Evolutionary conservation across 352 stramenopile genomes (phyloP).

Genomic region (Lagenidium giganteum): DNA sequence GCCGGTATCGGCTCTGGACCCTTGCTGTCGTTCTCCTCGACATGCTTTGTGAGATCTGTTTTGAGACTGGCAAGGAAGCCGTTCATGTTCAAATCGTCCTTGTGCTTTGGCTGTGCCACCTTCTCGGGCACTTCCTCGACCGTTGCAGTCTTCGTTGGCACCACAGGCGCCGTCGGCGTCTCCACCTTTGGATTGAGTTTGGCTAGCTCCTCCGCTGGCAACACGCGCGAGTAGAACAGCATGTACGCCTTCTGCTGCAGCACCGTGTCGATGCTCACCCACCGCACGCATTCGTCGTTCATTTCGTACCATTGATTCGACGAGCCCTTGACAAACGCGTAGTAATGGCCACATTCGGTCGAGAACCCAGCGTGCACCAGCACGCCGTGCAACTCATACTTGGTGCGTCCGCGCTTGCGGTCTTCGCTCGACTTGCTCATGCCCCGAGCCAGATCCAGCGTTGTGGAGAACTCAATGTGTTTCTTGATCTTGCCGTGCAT

Average conservation of each 20-base stretch:
- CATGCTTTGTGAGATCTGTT: conserved; percentile 16
- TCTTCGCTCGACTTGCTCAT: conserved; percentile 58
- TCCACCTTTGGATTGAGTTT: conserved; percentile 25
- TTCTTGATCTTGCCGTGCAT: conserved; percentile 89
- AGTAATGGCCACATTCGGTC: conserved; percentile 90
- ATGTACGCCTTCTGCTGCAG: conserved; percentile 88
- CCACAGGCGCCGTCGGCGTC: conserved; percentile 6
- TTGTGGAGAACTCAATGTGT: conserved; percentile 67
- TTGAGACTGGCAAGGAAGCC: conserved; percentile 59
- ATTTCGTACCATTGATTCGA: conserved; percentile 91
- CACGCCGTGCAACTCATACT: conserved; percentile 79
- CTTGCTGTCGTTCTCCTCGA: conserved; percentile 1
- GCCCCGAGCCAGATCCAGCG: conserved; percentile 56
- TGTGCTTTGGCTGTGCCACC: neutral
- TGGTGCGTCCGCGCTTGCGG: conserved; percentile 35
- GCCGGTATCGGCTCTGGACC: neutral
- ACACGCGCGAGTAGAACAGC: conserved; percentile 85
- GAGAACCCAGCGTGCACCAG: conserved; percentile 85
- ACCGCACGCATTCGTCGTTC: conserved; percentile 87
- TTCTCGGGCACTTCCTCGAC: neutral
- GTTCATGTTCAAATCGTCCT: conserved; percentile 51
- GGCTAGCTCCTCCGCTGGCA: conserved; percentile 31
- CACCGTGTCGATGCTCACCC: conserved; percentile 83
- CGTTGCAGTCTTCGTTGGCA: conserved; percentile 13
- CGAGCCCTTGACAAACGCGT: conserved; percentile 82